Percentiles rank a stretch among this genome's conserved stretches.
These are phyloP conservation scores for Xanthoconium purpureum DNA, from an alignment of 768 basidiomycete species.

Conservation along the genomic window DNA sequence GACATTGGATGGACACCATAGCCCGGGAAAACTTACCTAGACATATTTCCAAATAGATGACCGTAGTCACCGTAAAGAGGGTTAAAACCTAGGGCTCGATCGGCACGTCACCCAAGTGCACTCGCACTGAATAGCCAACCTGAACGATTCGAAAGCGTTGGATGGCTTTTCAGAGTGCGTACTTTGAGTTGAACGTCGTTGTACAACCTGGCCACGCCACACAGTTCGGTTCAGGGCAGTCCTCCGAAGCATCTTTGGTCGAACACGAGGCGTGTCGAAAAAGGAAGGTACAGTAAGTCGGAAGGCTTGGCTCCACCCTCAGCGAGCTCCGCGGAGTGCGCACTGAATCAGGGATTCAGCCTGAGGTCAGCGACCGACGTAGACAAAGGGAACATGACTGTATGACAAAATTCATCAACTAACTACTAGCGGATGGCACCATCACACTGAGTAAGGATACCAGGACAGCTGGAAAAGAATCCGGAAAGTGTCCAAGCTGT, in stretches of 20 bases:
- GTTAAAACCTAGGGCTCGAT: neutral
- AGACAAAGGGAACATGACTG: too few species aligned
- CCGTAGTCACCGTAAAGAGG: too few species aligned
- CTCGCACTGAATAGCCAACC: slow-evolving; percentile 5
- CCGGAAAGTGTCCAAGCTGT: too few species aligned
- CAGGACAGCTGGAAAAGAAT: too few species aligned
- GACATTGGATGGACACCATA: neutral
- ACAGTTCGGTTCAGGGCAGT: slow-evolving; percentile 2
- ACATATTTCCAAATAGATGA: neutral
- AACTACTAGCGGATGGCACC: too few species aligned
- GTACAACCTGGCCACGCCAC: neutral
- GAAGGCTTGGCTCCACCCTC: neutral
- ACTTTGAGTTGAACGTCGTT: neutral
- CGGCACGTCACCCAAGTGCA: too few species aligned
- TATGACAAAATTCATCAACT: too few species aligned
- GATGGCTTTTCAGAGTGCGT: slow-evolving; percentile 1
- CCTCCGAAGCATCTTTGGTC: neutral
- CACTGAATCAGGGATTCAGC: neutral
- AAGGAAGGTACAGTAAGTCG: neutral
- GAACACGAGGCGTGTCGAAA: neutral
- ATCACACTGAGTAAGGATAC: too few species aligned
- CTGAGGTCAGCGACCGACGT: too few species aligned
- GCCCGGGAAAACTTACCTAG: neutral
- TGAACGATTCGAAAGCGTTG: neutral
- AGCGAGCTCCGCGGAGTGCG: neutral